phyloP scores from a whole-genome alignment of 2,329 filamentous ascomycete genomes.

The Teratosphaeria pseudoeucalypti region DNA sequence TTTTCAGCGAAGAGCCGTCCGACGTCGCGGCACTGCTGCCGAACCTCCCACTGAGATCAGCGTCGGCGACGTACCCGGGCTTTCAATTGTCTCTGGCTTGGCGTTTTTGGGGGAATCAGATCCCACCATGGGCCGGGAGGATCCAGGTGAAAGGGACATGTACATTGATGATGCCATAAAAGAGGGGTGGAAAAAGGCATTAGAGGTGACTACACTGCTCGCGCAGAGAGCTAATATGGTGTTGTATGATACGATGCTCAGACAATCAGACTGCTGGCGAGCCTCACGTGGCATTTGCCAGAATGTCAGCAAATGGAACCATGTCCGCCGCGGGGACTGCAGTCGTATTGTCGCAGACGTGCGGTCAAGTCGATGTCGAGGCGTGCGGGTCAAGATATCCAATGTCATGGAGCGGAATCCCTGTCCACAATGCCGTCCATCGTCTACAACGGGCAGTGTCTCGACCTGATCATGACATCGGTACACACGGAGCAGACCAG shows the following conservation, averaged over 20 bases:
- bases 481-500: too few relatives aligned
- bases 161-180: neutral
- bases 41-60: neutral
- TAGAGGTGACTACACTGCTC: neutral
- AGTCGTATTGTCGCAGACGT: too few relatives aligned
- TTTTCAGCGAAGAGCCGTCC: neutral
- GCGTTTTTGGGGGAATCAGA: neutral
- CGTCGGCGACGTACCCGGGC: neutral
- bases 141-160: neutral
- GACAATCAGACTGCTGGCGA: neutral
- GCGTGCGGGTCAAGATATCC: too few relatives aligned
- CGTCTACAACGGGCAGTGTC: too few relatives aligned
- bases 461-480: too few relatives aligned
- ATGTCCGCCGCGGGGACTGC: too few relatives aligned
- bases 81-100: neutral
- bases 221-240: neutral
- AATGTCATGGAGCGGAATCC: too few relatives aligned
- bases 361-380: too few relatives aligned
- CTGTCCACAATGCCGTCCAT: too few relatives aligned
- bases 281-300: neutral
- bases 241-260: neutral
- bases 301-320: neutral
- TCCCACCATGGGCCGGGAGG: neutral
- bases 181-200: neutral
- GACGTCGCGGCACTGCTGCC: neutral